phyloP scores from a whole-genome alignment of 2,329 filamentous ascomycete genomes.

The Penicillium hesseltinei region DNA sequence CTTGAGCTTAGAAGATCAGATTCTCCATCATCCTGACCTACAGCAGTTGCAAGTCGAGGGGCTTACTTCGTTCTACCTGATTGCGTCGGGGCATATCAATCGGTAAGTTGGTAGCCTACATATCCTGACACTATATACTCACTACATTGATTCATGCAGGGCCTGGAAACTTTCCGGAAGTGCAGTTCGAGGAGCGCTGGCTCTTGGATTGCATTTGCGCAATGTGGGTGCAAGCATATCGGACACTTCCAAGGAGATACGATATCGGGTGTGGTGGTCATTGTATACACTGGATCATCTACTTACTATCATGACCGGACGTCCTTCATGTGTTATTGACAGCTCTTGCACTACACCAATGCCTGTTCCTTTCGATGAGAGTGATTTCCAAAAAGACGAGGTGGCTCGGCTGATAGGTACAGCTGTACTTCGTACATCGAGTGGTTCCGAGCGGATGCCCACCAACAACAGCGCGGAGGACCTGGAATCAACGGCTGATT shows the following conservation, averaged over 20 bases:
- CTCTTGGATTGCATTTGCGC: constrained; percentile 45
- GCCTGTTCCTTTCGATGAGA: constrained; percentile 43
- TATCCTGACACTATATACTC: neutral
- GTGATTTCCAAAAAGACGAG: constrained; percentile 38
- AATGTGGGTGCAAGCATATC: constrained; percentile 39
- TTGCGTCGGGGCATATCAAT: constrained; percentile 44
- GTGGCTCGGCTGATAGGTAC: constrained; percentile 27
- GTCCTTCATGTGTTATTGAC: constrained; percentile 44
- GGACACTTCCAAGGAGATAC: constrained; percentile 44
- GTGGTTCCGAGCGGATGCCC: constrained; percentile 22
- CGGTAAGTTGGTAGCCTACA: constrained; percentile 29
- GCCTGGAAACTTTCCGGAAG: constrained; percentile 45
- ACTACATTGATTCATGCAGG: constrained; percentile 23
- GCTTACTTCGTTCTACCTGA: constrained; percentile 43
- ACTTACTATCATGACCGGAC: constrained; percentile 45
- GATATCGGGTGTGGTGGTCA: constrained; percentile 48
- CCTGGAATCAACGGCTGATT: constrained; percentile 21
- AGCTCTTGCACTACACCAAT: constrained; percentile 44
- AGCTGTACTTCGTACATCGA: constrained; percentile 20
- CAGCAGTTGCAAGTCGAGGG: constrained; percentile 46
- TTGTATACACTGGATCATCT: constrained; percentile 45
- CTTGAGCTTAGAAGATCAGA: constrained; percentile 40
- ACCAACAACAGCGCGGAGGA: constrained; percentile 23
- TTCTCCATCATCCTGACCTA: constrained; percentile 43
- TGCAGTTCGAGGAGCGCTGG: constrained; percentile 42